Base-by-base conservation (phyloP, 202 grass and related monocot species). In the Carex sylvatica region DNA sequence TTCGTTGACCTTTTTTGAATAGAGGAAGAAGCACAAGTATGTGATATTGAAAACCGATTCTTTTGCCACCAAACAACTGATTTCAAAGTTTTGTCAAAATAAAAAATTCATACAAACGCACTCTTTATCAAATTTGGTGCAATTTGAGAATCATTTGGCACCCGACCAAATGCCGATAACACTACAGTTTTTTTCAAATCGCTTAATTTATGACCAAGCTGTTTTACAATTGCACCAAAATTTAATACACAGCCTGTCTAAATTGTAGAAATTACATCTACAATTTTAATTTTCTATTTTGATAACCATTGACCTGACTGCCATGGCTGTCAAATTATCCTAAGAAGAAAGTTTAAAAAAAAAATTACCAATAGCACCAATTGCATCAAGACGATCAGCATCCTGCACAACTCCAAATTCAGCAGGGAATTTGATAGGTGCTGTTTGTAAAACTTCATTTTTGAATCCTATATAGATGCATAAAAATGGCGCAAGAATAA, bases 321-420 rank as follows among this genome's bases (percentile, higher is more conserved):
- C 5, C 23, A 66, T 14, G 63, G 24, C 31, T 33, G 11, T 31
- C 30, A 82, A 69, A 15, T 56, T 65, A 68, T 66, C 23, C 61
- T 28, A 63, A 72, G 9, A 22, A 49, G 24, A 13, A n/a, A 51
- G 24, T 42, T 72, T 49, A 59, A 53, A 80, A 80, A 16, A 7
- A 40, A 40, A 81, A 69, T 90, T 91, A 93, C 92, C 95, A 77
- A 93, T 98, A 33, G 92, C 95, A 68, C 90, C 95, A 83, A 95
- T 93, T 82, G 95, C 91, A 81, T 98, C 92, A 11, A 98, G 86
- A 12, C 92, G 89, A 86, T 95, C 95, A 47, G 92, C 95, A 86
- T 98, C 92, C 91, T 98, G 92, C 55, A 98, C 95, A 84, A 98
- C 85, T 61, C 84, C 88, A 84, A 98, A 91, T 83, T 98, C 95